Base-by-base conservation (phyloP, 257 asterid genomes). In the Nicotiana benthamiana region DNA sequence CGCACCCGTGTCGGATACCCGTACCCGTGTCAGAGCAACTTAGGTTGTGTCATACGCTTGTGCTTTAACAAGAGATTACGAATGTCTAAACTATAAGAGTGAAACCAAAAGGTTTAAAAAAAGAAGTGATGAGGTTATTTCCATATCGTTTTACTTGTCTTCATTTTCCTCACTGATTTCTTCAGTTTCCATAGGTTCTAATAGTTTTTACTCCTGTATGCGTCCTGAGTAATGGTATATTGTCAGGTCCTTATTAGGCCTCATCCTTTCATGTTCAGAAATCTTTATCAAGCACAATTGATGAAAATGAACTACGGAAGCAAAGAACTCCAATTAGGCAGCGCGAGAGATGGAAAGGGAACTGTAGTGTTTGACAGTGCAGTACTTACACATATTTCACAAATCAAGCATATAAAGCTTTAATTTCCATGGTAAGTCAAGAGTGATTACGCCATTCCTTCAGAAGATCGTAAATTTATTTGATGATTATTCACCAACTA, bases 381-480 rank as follows among this genome's bases (percentile, higher is more conserved):
- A 92, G 97, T 86, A 86, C 95, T 32, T 91, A 88, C 77, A 83
- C 97, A 15, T 92, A 92, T 90, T 89, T 92, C 77, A 82, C 90
- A 1, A 87, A 85, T 80, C 84, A 86, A 85, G 95, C 95, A 81
- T 91, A 92, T 84, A 64, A 80, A 83, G 86, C 88, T 77, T 86
- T 92, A 78, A 82, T 90, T 81, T 17, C 88, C 34, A 53, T 68
- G 75, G 97, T 92, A 87, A 88, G 93, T 85, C 40, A 17, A 17
- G 60, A 68, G 24, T 22, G 15, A 65, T 32, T 17, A 56, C 22
- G 20, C 53, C 26, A 67, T 77, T 77, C 62, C 56, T 20, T 57
- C 64, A 79, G 77, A 72, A 57, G 64, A 68, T 53, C 24, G 24
- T 32, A 54, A 46, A 79, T 85, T 81, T 40, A 28, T 43, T 75